Evolutionary conservation across 2,329 filamentous ascomycete genomes (phyloP).

Genomic region (Capronia coronata): DNA sequence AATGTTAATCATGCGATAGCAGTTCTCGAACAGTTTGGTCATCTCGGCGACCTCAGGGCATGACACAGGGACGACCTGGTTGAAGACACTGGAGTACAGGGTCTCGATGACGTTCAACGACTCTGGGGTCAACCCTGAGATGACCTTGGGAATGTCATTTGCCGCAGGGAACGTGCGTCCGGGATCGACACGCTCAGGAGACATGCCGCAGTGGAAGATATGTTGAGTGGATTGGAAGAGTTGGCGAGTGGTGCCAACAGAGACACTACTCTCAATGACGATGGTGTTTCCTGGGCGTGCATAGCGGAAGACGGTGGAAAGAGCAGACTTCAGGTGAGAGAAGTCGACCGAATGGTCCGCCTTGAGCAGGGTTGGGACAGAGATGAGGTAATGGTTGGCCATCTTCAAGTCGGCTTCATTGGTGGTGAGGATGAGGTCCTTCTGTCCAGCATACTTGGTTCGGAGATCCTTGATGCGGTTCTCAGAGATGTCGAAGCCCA

Average conservation of each 20-base stretch:
- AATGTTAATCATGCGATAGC: constrained; percentile 24
- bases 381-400: constrained; percentile 21
- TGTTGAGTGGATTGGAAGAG: constrained; percentile 9
- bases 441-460: constrained; percentile 8
- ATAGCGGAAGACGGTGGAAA: constrained; percentile 15
- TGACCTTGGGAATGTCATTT: constrained; percentile 20
- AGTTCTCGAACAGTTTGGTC: constrained; percentile 25
- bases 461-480: constrained; percentile 13
- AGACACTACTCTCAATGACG: constrained; percentile 23
- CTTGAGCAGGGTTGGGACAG: constrained; percentile 19
- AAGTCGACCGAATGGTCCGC: constrained; percentile 16
- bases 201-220: constrained; percentile 22
- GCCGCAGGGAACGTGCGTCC: constrained; percentile 15
- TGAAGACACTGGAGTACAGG: constrained; percentile 18
- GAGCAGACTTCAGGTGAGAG: constrained; percentile 13
- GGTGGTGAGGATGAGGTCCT: constrained; percentile 10
- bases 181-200: constrained; percentile 22
- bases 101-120: constrained; percentile 11
- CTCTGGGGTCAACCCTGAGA: constrained; percentile 17
- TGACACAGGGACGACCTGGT: constrained; percentile 18
- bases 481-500: constrained; percentile 21
- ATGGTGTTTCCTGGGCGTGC: constrained; percentile 17
- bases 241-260: constrained; percentile 21
- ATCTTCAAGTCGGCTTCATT: constrained; percentile 8
- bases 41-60: constrained; percentile 22